A percentile compares a stretch with the other conserved stretches of the same genome.
Conservation (phyloP, 306 rosid species). For the Hippophae rhamnoides region DNA sequence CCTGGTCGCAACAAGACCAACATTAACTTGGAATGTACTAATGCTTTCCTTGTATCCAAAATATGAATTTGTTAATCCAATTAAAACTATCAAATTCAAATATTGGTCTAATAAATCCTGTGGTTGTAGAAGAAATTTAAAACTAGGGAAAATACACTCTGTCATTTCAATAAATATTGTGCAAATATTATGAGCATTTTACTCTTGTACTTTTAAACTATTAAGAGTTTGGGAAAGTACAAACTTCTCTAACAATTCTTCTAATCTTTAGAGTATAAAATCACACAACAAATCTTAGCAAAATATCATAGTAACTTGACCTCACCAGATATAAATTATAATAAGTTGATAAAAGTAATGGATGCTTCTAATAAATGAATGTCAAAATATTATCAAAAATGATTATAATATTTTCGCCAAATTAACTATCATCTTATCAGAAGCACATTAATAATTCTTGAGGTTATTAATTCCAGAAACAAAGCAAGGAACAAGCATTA, state of each 20-base stretch:
- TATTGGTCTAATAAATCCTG: neutral
- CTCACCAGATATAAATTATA: too few species aligned
- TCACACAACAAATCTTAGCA: slow-evolving; percentile 9
- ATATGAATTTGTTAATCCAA: slow-evolving; percentile 1
- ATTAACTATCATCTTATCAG: neutral
- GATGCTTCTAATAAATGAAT: neutral
- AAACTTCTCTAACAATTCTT: slow-evolving; percentile 80
- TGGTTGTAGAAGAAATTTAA: slow-evolving; percentile 2
- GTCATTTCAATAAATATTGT: slow-evolving; percentile 60
- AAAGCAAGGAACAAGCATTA: neutral
- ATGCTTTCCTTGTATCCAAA: neutral
- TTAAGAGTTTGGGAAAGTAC: slow-evolving; percentile 82
- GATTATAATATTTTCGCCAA: neutral
- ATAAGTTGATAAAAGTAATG: neutral
- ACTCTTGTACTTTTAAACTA: slow-evolving; percentile 39
- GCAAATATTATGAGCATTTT: slow-evolving; percentile 42
- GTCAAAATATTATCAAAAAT: neutral
- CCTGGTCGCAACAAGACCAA: slow-evolving; percentile 86
- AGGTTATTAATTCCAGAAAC: neutral
- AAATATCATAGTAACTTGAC: slow-evolving; percentile 4
- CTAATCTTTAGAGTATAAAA: slow-evolving; percentile 53
- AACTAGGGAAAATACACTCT: slow-evolving; percentile 37
- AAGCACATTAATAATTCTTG: neutral
- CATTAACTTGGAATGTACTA: slow-evolving; percentile 45
- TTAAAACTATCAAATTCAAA: neutral